Evolutionary conservation across 2,329 filamentous ascomycete species (phyloP).

Genomic region (Paraconiothyrium brasiliense): DNA sequence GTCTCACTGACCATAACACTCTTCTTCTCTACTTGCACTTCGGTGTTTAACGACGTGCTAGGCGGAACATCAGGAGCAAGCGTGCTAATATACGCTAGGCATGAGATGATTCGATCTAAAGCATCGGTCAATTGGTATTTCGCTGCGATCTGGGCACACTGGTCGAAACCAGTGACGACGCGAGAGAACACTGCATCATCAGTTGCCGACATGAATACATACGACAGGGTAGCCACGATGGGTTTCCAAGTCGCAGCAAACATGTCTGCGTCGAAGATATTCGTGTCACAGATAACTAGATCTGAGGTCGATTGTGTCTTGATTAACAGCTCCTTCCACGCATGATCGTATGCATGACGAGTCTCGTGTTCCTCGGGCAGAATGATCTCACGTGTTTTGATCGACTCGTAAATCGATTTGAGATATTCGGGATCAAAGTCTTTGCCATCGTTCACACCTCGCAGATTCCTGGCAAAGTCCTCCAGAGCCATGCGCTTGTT

Average conservation of each 20-base stretch:
- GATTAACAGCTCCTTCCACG: slow-evolving; percentile 91
- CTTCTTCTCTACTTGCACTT: slow-evolving; percentile 89
- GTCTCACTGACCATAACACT: slow-evolving; percentile 99
- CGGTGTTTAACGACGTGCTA: slow-evolving; percentile 90
- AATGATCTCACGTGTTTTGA: slow-evolving; percentile 93
- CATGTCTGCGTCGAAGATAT: slow-evolving; percentile 97
- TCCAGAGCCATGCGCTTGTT: slow-evolving; percentile 83
- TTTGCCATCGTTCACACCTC: slow-evolving; percentile 84
- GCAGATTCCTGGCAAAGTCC: slow-evolving; percentile 88
- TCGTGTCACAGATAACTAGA: slow-evolving; percentile 84
- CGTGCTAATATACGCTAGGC: slow-evolving; percentile 88
- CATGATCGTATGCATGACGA: slow-evolving; percentile 94
- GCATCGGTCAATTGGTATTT: slow-evolving; percentile 85
- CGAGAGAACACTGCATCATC: slow-evolving; percentile 95
- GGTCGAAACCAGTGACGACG: slow-evolving; percentile 93
- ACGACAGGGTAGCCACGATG: slow-evolving; percentile 91
- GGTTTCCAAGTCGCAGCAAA: slow-evolving; percentile 96
- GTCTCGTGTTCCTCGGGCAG: slow-evolving; percentile 97
- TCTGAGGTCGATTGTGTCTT: slow-evolving; percentile 82
- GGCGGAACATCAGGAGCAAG: slow-evolving; percentile 78
- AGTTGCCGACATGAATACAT: slow-evolving; percentile 98
- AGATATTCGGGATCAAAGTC: slow-evolving; percentile 88
- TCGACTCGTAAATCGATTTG: slow-evolving; percentile 87
- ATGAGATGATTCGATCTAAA: slow-evolving; percentile 91
- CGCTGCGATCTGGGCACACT: slow-evolving; percentile 91